A percentile compares a stretch with the other conserved stretches of the same genome.
Evolutionary conservation across 2,329 filamentous ascomycete genomes (phyloP).

Genomic region (Fusarium devonianum): DNA sequence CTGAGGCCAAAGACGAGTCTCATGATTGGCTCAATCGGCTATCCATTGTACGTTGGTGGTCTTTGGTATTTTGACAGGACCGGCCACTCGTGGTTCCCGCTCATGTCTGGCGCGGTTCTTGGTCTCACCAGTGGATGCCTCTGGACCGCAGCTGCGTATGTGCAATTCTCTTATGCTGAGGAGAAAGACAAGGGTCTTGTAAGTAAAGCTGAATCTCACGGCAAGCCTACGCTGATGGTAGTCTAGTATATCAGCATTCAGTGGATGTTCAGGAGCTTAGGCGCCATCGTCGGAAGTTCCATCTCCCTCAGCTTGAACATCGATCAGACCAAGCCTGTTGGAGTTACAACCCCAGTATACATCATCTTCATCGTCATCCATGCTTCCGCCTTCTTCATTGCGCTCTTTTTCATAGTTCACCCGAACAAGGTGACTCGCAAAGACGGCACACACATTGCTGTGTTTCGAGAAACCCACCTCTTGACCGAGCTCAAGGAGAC

Average conservation of each 20-base stretch:
- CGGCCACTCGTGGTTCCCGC: constrained; percentile 23
- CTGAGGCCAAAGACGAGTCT: constrained; percentile 21
- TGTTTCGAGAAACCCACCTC: background rate
- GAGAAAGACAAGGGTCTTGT: constrained; percentile 13
- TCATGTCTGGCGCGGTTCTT: constrained; percentile 28
- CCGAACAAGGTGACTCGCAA: background rate
- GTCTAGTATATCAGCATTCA: constrained; percentile 9
- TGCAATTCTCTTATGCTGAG: constrained; percentile 12
- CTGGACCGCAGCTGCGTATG: constrained; percentile 21
- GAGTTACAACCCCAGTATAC: constrained; percentile 11
- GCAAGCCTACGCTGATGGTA: background rate
- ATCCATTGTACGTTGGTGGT: constrained; percentile 30
- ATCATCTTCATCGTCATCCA: constrained; percentile 20
- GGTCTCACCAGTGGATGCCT: constrained; percentile 26
- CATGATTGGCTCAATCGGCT: constrained; percentile 27
- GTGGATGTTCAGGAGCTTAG: constrained; percentile 10
- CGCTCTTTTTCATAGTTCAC: background rate
- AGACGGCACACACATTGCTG: background rate
- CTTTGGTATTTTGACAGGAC: constrained; percentile 33
- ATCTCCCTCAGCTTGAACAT: constrained; percentile 13
- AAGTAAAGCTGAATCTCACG: background rate
- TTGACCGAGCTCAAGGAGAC: background rate
- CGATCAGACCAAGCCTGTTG: constrained; percentile 4
- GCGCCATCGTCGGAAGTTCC: constrained; percentile 13
- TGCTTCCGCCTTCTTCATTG: background rate